Percentiles rank a stretch among this genome's conserved stretches.
These are phyloP conservation scores for Cutaneotrichosporon sp. DNA, from an alignment of 1,284 basidiomycete genomes.

Conservation along the genomic window DNA sequence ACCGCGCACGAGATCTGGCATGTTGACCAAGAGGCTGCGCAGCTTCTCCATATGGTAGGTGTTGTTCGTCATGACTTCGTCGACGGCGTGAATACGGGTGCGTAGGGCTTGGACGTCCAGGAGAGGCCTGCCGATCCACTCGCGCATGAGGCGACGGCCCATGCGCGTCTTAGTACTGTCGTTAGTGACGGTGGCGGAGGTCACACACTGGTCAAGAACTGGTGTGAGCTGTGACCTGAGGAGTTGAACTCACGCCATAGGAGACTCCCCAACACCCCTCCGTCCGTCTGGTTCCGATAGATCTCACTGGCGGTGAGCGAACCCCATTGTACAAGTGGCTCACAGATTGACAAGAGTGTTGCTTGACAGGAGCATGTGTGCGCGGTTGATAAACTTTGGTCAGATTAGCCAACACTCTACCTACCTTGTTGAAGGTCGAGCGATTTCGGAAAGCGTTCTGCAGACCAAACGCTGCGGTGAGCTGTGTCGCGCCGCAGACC, in stretches of 20 bases:
- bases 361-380: constrained; percentile 84
- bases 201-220: constrained; percentile 66
- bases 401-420: neutral
- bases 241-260: constrained; percentile 61
- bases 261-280: constrained; percentile 71
- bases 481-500: constrained; percentile 6
- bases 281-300: constrained; percentile 85
- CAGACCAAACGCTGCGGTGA: constrained; percentile 63
- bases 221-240: too few relatives aligned
- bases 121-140: constrained; percentile 85
- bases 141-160: constrained; percentile 77
- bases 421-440: constrained; percentile 66
- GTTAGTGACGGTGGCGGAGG: neutral
- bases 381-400: constrained; percentile 66
- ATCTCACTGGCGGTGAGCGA: constrained; percentile 63
- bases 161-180: constrained; percentile 74
- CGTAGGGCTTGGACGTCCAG: constrained; percentile 68
- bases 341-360: constrained; percentile 84
- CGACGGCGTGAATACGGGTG: constrained; percentile 77
- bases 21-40: constrained; percentile 67
- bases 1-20: constrained; percentile 88
- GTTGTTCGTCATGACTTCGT: constrained; percentile 70
- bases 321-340: constrained; percentile 28
- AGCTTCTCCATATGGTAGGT: constrained; percentile 62
- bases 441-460: constrained; percentile 73